Base-by-base conservation (phyloP, 768 basidiomycete species). In the Podaxis sp. region DNA sequence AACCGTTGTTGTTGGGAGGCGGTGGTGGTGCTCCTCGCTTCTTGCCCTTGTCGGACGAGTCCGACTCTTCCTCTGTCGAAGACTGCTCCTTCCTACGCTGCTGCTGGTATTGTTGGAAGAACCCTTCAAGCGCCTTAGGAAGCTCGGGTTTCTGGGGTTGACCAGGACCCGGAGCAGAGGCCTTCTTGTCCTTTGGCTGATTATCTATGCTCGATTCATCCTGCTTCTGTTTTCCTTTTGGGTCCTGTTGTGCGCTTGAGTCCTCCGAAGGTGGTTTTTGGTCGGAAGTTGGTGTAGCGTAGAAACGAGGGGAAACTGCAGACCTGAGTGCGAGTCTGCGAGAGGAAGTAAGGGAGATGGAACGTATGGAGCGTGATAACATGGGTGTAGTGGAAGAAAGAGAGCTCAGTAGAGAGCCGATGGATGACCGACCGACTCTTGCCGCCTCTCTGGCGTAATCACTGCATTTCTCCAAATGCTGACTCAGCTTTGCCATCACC, bases 61-160 rank as follows among this genome's bases (percentile, higher is more conserved):
- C 71, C 8, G 75, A 69, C 51, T 77, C 74, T 51, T 67, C 63
- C 12, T 69, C 66, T 24, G 68, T 55, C n/a, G 66, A 72, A 3
- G 74, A 70, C 36, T 77, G 71, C 69, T 72, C 69, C 54, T 79
- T 75, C 70, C 77, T 75, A 60, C 76, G 77, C 58, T 78, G 75
- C 65, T 81, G 77, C 66, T 81, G 78, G 64, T 87, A 86, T 62
- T 87, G 88, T 72, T 87, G 82, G 76, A 92, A 92, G 71, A 92
- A 92, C 52, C 90, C 90, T 66, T 91, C 90, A 28, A 92, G 82
- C 28, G 80, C 87, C 69, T 85, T 89, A 46, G 88, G 84, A 46
- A 88, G 69, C 57, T 84, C 81, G 50, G 77, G 74, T 66, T 79
- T 78, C 60, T 64, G 71, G 15, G 75, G 72, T 67, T 69, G 65